A percentile compares a stretch with the other conserved stretches of the same genome.
These are phyloP conservation scores for Annulohypoxylon stygium DNA, from an alignment of 495 filamentous ascomycete genomes.

Conservation along the genomic window DNA sequence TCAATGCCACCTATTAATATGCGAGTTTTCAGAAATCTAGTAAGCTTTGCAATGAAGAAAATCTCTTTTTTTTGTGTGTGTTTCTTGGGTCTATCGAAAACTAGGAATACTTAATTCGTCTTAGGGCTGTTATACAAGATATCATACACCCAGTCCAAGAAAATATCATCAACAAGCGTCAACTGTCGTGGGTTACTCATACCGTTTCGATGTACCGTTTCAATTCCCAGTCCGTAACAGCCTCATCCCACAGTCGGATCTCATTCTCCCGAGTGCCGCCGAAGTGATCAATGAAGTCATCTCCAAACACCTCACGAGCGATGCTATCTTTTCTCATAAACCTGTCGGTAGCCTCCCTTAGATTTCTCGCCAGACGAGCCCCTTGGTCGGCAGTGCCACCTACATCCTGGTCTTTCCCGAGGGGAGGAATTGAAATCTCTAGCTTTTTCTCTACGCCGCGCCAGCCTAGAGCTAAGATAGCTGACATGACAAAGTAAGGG, in stretches of 20 bases:
- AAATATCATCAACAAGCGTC: neutral
- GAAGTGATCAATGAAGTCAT: conserved; percentile 96
- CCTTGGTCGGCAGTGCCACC: conserved; percentile 75
- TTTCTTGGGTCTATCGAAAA: neutral
- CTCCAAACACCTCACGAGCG: conserved; percentile 90
- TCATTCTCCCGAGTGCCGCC: conserved; percentile 94
- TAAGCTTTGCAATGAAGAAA: neutral
- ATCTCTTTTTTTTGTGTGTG: neutral
- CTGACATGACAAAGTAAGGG: conserved; percentile 86
- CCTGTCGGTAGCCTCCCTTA: conserved; percentile 82
- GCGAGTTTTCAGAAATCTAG: neutral
- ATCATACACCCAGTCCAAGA: conserved; percentile 21
- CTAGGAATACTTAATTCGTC: neutral
- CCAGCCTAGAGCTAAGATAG: conserved; percentile 87
- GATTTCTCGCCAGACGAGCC: conserved; percentile 78
- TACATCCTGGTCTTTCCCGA: conserved; percentile 85
- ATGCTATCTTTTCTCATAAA: conserved; percentile 83
- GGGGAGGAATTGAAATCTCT: conserved; percentile 81
- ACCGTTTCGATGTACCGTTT: conserved; percentile 82
- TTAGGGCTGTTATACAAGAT: conserved; percentile 20
- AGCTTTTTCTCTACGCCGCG: conserved; percentile 91
- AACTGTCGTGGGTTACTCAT: conserved; percentile 44
- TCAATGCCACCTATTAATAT: neutral
- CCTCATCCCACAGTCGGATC: conserved; percentile 90
- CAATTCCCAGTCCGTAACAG: conserved; percentile 91